Base-by-base conservation (phyloP, 1,139 yeast genomes). In the Candida neerlandica region DNA sequence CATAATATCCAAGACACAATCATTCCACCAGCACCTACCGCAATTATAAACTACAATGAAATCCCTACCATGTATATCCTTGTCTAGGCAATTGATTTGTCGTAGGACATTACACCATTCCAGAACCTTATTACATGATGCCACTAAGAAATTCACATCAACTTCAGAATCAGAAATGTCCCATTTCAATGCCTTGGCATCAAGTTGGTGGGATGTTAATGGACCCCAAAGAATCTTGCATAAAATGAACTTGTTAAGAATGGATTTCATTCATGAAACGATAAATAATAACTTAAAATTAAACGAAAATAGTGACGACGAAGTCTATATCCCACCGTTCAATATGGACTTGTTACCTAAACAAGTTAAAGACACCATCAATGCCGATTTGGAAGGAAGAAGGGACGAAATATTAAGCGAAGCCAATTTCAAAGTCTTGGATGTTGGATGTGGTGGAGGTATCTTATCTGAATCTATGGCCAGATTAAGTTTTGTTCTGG, bases 361-460 rank as follows among this genome's bases (percentile, higher is more conserved):
- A 11, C 74, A 72, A 15, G 74, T 85, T 38, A 67, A 78, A 39
- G 55, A 62, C 6, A 73, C 75, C 48, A 82, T 86, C 34, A 58
- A 74, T n/a, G 54, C 60, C 16, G 85, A 82, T 52, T 81, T 81
- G 52, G 75, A 76, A 12, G 58, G 56, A 9, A 75, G 78, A 44
- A 67, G 82, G 49, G 71, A 73, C 21, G 71, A 73, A 40, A 57
- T 81, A 35, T 64, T 76, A 41, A 52, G 57, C 4, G 58, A 61
- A 0, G 57, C 70, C 40, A 67, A 75, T 45, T 69, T 82, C 47
- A 67, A 69, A 12, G 92, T 85, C 0, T 70, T 94, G 52, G 99
- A 94, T 63, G 85, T 94, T 48, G 99, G 99, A 0, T 95, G 99
- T 64, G 99, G 99, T 19, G 99, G 99, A 6, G 99, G 99, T 0